Percentiles rank a stretch among this genome's conserved stretches.
Evolutionary conservation across 2,329 filamentous ascomycete genomes (phyloP).

Genomic region (Botrytis galanthina): DNA sequence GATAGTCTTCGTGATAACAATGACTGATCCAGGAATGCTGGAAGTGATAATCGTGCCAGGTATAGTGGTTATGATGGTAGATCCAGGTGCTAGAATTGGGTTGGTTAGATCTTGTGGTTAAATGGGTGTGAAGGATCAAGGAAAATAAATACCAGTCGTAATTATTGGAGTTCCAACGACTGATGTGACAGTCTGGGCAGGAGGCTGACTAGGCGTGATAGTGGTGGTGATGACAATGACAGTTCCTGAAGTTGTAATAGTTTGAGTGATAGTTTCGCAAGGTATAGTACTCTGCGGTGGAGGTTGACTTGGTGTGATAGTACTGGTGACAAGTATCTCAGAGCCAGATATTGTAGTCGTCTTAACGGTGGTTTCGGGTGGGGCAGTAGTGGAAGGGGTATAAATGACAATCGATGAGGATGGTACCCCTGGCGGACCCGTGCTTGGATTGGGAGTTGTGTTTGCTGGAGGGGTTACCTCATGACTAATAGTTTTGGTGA

Average conservation of each 20-base stretch:
- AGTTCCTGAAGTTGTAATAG: conserved; percentile 6
- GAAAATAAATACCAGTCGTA: not conserved
- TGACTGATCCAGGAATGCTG: conserved; percentile 1
- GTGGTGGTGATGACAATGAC: not conserved
- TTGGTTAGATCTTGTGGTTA: not conserved
- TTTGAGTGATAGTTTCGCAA: not conserved
- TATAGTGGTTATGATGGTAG: not conserved
- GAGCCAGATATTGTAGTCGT: conserved; percentile 9
- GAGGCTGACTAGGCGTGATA: not conserved
- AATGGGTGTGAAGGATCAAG: not conserved
- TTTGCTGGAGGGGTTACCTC: not conserved
- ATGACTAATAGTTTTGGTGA: conserved; percentile 10
- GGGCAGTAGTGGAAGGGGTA: not conserved
- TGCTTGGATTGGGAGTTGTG: not conserved
- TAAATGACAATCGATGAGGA: not conserved
- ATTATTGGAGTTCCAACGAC: not conserved
- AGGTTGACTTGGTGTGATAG: not conserved
- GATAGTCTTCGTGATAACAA: conserved; percentile 10
- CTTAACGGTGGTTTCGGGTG: not conserved
- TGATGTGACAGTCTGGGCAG: not conserved
- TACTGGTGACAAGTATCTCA: not conserved
- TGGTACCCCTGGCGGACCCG: not conserved
- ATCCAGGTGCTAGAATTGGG: not conserved
- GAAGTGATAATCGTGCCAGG: not conserved
- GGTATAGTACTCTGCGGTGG: not conserved